phyloP scores from a whole-genome alignment of 352 stramenopile species.

The Aphanomyces euteiches region DNA sequence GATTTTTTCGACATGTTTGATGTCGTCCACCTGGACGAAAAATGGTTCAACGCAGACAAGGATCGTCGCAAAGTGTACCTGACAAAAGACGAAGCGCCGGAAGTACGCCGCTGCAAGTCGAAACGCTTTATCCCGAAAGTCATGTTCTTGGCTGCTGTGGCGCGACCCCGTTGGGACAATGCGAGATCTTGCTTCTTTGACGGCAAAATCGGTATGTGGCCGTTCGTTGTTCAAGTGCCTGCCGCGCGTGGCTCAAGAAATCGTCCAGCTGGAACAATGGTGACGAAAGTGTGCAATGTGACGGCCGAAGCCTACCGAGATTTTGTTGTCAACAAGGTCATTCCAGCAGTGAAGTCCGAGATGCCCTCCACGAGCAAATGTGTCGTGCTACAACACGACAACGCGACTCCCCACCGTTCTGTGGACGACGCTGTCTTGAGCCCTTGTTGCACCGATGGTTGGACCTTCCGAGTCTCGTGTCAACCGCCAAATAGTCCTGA shows the following conservation, averaged over 20 bases:
- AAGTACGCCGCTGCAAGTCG: slow-evolving; percentile 13
- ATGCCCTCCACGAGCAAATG: not conserved
- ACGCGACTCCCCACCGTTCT: slow-evolving; percentile 30
- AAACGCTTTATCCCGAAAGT: slow-evolving; percentile 40
- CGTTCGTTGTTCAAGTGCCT: slow-evolving; percentile 29
- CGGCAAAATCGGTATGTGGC: slow-evolving; percentile 38
- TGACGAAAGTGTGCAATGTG: slow-evolving; percentile 31
- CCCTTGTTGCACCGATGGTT: slow-evolving; percentile 21
- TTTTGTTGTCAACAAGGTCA: slow-evolving; percentile 31
- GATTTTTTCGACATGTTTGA: slow-evolving; percentile 3
- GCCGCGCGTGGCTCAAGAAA: slow-evolving; percentile 31
- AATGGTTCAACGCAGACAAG: slow-evolving; percentile 19
- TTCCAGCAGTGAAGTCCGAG: slow-evolving; percentile 33
- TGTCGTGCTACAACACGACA: slow-evolving; percentile 36
- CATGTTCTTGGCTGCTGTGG: slow-evolving; percentile 36
- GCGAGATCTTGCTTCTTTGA: slow-evolving; percentile 13
- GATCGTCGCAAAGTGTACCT: slow-evolving; percentile 29
- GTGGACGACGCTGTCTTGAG: slow-evolving; percentile 30
- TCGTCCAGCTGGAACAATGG: slow-evolving; percentile 14
- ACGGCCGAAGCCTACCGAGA: slow-evolving; percentile 30
- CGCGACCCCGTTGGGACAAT: not conserved
- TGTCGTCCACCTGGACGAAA: slow-evolving; percentile 16
- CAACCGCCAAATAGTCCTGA: slow-evolving; percentile 37
- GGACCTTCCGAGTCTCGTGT: slow-evolving; percentile 32
- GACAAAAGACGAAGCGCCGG: slow-evolving; percentile 22